phyloP scores from a whole-genome alignment of 495 filamentous ascomycete species.

The Neurospora sp. region DNA sequence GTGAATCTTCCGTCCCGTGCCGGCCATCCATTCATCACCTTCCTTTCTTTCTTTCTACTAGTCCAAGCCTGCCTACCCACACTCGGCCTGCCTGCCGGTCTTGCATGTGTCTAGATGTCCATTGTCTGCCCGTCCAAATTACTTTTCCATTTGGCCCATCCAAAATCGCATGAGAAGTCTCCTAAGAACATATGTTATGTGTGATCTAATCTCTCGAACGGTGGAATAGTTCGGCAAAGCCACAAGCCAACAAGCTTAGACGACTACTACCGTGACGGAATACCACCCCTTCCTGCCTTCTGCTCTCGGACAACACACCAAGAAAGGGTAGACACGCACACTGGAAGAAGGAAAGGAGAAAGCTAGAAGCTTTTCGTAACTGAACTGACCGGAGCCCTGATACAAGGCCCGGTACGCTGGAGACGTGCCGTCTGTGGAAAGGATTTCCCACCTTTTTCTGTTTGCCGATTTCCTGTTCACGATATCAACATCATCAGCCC shows the following conservation, averaged over 20 bases:
- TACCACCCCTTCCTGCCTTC: not conserved
- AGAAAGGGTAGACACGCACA: not conserved
- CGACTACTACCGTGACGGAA: not conserved
- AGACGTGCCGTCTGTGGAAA: not conserved
- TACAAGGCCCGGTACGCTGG: not conserved
- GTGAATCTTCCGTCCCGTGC: not conserved
- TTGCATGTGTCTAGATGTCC: not conserved
- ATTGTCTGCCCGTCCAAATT: not conserved
- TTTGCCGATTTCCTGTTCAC: not conserved
- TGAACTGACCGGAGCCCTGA: not conserved
- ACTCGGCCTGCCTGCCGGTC: not conserved
- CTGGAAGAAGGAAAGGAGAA: not conserved
- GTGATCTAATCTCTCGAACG: not conserved
- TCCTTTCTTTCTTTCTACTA: not conserved
- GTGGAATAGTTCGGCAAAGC: not conserved
- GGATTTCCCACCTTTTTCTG: not conserved
- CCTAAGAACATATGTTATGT: not conserved
- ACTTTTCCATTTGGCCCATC: not conserved
- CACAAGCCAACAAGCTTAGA: not conserved
- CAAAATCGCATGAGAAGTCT: not conserved
- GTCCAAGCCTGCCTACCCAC: not conserved
- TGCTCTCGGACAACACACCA: not conserved
- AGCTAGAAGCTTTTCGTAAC: not conserved
- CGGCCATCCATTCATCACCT: not conserved
- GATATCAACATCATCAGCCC: not conserved